Base-by-base conservation (phyloP, 1,284 basidiomycete genomes). In the Amylostereum chailletii region DNA sequence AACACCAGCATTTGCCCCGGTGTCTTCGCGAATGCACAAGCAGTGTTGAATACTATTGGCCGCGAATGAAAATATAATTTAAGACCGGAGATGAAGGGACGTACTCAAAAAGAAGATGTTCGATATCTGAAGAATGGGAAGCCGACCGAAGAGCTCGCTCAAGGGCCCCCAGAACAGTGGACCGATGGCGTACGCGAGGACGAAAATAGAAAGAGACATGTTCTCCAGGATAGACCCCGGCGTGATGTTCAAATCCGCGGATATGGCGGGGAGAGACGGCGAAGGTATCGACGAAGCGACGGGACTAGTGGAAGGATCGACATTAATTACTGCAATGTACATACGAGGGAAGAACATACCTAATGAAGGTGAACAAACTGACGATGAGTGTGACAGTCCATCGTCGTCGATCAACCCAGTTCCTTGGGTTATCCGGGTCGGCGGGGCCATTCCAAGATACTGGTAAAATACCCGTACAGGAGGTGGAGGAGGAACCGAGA, bases 131-230 rank as follows among this genome's bases (percentile, higher is more conserved):
- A 37, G 36, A 8, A 37, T 37, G 36, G n/a, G n/a, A 37, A 37
- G 36, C 36, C 7, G n/a, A 37, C 36, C 36, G n/a, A 8, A 37
- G 7, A 37, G 36, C n/a, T 37, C 36, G 36, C 8, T 8, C 8
- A 37, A n/a, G n/a, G 36, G 36, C 36, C 36, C 36, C 36, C 36
- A 37, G n/a, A 37, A 37, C 36, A 37, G n/a, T n/a, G 36, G 36
- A 8, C 61, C 57, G 41, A 64, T 51, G 39, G 66, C 66, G 51
- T 67, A 68, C 6, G 66, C 67, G n/a, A 69, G 60, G 9, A 69
- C 58, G 48, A 69, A 69, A 11, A 69, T 67, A 7, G 66, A 68
- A 3, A 67, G 57, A n/a, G 63, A 59, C 63, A 69, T 65, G 36
- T 63, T 63, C 52, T 65, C 61, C 3, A 67, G 51, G 32, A 64